These are phyloP conservation scores for Amanita jacksonii DNA, from an alignment of 768 basidiomycete species.

Conservation along the genomic window DNA sequence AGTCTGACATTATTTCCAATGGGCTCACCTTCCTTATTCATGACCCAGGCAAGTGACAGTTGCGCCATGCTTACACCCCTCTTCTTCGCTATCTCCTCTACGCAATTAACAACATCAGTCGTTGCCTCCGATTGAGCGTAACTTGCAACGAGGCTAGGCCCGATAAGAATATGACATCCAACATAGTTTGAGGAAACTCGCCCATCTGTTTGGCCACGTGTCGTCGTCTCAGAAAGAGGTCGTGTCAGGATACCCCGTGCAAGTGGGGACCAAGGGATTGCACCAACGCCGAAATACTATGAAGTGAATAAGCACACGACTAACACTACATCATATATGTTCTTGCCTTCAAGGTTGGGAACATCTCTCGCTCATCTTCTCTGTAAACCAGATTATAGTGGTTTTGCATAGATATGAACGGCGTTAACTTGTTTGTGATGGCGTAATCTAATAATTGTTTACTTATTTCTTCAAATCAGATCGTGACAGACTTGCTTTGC, in stretches of 20 bases:
- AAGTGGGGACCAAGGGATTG: constrained; percentile 53
- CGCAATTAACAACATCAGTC: constrained; percentile 29
- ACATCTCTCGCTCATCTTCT: constrained; percentile 59
- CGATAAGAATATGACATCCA: neutral
- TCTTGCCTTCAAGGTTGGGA: constrained; percentile 43
- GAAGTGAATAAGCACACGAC: no score
- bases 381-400: constrained; percentile 52
- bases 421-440: constrained; percentile 43
- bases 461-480: no score
- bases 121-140: constrained; percentile 19
- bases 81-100: constrained; percentile 46
- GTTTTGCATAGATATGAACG: constrained; percentile 67
- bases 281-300: constrained; percentile 42
- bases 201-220: constrained; percentile 29
- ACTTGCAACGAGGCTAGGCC: constrained; percentile 14
- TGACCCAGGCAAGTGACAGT: constrained; percentile 41
- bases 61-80: constrained; percentile 47
- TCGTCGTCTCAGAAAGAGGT: constrained; percentile 28
- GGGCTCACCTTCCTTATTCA: constrained; percentile 28
- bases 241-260: constrained; percentile 41
- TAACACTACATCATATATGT: neutral
- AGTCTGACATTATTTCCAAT: neutral
- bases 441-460: constrained; percentile 38
- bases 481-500: constrained; percentile 34
- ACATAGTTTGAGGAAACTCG: no score